Evolutionary conservation across 2,329 filamentous ascomycete species (phyloP).

Genomic region (Aphanocladium album): DNA sequence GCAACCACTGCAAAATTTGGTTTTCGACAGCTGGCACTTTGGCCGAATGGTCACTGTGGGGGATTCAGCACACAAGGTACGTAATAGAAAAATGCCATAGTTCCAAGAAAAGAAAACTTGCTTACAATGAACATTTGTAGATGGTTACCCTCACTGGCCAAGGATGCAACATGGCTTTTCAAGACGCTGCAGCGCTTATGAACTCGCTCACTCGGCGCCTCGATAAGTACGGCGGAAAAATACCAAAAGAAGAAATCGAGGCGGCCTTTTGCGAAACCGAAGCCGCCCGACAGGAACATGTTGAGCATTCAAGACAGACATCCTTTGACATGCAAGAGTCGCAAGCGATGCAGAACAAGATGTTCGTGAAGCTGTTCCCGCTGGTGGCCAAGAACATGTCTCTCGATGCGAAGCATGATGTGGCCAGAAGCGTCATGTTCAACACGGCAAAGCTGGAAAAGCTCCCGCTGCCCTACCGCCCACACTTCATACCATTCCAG

Average conservation of each 20-base stretch:
- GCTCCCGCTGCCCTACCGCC: background rate
- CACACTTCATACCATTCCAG: background rate
- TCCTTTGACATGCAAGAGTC: background rate
- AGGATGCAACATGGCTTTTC: constrained; percentile 19
- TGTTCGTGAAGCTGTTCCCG: background rate
- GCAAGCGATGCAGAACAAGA: constrained; percentile 1
- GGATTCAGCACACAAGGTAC: constrained; percentile 37
- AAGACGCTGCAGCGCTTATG: constrained; percentile 16
- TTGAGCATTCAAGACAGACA: background rate
- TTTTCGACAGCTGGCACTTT: constrained; percentile 34
- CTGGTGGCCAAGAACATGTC: background rate
- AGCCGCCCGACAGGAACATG: background rate
- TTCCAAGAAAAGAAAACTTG: background rate
- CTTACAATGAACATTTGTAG: constrained; percentile 10
- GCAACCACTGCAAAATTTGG: constrained; percentile 30
- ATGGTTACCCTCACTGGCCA: constrained; percentile 19
- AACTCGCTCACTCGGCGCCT: constrained; percentile 10
- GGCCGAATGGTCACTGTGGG: constrained; percentile 34
- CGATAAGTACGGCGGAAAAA: background rate
- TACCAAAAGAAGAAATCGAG: background rate
- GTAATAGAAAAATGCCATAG: background rate
- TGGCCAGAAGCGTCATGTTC: background rate
- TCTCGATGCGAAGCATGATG: background rate
- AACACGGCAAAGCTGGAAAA: background rate
- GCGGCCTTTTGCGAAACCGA: background rate